These are phyloP conservation scores for Thuidium tamariscinum DNA, from an alignment of 225 moss, liverwort and hornwort genomes.

Conservation along the genomic window DNA sequence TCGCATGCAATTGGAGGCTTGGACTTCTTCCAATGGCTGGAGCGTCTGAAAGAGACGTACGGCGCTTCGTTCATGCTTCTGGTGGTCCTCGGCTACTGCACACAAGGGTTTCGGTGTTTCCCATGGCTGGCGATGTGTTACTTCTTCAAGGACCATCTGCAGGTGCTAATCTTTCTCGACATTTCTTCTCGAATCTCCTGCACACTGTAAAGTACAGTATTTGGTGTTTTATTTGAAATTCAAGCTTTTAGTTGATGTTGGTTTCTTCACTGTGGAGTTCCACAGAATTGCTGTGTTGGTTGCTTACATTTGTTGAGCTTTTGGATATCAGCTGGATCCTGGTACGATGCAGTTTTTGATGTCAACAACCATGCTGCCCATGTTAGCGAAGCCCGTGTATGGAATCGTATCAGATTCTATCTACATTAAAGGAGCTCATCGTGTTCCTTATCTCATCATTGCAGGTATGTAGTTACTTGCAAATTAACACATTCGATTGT, in stretches of 20 bases:
- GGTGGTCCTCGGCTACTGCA: constrained; percentile 60
- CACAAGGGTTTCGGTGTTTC: constrained; percentile 83
- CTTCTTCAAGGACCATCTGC: constrained; percentile 66
- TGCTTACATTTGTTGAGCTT: neutral
- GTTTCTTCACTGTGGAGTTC: neutral
- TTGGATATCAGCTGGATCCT: constrained; percentile 51
- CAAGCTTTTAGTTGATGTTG: neutral
- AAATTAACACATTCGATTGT: neutral
- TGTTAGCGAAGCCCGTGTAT: constrained; percentile 78
- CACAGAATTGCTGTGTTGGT: neutral
- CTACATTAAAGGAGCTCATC: constrained; percentile 70
- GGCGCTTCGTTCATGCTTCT: constrained; percentile 58
- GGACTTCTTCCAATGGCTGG: constrained; percentile 37
- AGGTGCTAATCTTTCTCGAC: neutral
- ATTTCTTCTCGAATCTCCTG: neutral
- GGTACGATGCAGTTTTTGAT: constrained; percentile 77
- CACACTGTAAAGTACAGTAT: no score
- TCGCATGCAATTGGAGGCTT: neutral
- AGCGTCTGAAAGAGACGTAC: constrained; percentile 41
- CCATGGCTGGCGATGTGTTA: constrained; percentile 76
- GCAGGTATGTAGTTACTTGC: constrained; percentile 35
- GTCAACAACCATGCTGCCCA: constrained; percentile 71
- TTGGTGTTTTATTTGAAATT: neutral
- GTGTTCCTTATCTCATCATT: constrained; percentile 63
- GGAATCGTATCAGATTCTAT: constrained; percentile 72